Percentiles rank a stretch among this genome's conserved stretches.
Conservation (phyloP, 208 protist genomes). For the Tritrichomonas foetus region DNA sequence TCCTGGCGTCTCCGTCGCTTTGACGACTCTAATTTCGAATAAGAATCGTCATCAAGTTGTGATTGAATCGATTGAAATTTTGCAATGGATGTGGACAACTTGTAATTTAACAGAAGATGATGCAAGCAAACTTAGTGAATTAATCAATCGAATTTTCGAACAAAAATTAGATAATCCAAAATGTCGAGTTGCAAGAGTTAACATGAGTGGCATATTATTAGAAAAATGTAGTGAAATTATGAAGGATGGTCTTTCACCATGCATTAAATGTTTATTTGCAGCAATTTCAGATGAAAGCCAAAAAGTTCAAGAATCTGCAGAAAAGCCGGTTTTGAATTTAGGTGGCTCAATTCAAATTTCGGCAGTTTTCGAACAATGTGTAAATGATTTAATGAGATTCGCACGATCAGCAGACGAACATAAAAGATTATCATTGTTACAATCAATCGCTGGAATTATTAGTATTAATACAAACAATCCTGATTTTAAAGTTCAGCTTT, state of each 20-base stretch:
- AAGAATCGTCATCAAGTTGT: neutral
- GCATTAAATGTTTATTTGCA: neutral
- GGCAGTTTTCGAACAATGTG: neutral
- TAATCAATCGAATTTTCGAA: neutral
- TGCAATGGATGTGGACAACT: neutral
- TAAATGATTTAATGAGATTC: neutral
- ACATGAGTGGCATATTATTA: neutral
- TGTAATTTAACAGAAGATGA: slow-evolving; percentile 1
- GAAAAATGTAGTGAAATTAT: neutral
- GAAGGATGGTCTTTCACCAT: neutral
- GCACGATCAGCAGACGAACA: neutral
- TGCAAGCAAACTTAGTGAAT: neutral
- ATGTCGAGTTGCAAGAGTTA: neutral
- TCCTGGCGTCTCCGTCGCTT: neutral
- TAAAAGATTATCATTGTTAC: neutral
- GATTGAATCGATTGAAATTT: neutral
- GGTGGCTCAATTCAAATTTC: neutral
- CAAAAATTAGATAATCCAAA: neutral
- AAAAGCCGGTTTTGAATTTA: neutral
- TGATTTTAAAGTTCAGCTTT: neutral
- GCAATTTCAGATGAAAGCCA: neutral
- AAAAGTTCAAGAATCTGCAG: neutral
- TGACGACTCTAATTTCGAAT: neutral
- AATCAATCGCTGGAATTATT: slow-evolving; percentile 20
- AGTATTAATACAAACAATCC: neutral